Evolutionary conservation across 2,329 filamentous ascomycete species (phyloP).

Genomic region (Tolypocladium ophioglossoides): DNA sequence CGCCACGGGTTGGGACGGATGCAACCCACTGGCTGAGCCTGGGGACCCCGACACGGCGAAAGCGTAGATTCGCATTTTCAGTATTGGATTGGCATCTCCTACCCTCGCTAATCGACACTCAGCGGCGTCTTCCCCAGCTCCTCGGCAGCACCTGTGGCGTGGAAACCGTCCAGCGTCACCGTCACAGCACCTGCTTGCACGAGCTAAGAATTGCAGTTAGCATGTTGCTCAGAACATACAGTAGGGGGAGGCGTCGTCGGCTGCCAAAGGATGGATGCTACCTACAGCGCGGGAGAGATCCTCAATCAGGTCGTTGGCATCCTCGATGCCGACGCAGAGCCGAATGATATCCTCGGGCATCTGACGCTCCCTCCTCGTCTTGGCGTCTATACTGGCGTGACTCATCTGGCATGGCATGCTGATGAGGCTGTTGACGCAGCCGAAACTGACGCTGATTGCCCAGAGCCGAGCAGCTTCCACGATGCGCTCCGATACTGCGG

Average conservation of each 20-base stretch:
- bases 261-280: constrained; percentile 13
- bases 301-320: constrained; percentile 82
- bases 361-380: constrained; percentile 77
- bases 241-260: neutral
- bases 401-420: constrained; percentile 99
- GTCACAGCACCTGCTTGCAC: constrained; percentile 91
- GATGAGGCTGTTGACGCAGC: constrained; percentile 95
- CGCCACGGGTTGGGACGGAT: neutral
- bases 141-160: constrained; percentile 39
- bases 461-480: constrained; percentile 87
- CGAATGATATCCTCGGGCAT: constrained; percentile 97
- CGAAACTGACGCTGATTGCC: constrained; percentile 95
- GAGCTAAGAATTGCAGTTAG: constrained; percentile 39
- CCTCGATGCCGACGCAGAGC: constrained; percentile 93
- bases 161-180: constrained; percentile 73
- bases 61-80: neutral
- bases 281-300: constrained; percentile 84
- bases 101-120: constrained; percentile 4
- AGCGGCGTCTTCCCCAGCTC: constrained; percentile 20
- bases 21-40: neutral
- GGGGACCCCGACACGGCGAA: neutral
- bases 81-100: neutral
- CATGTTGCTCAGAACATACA: neutral
- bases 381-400: constrained; percentile 94
- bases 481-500: constrained; percentile 75